Evolutionary conservation across 1,284 basidiomycete genomes (phyloP).

Genomic region (Microstroma glucosiphilum): DNA sequence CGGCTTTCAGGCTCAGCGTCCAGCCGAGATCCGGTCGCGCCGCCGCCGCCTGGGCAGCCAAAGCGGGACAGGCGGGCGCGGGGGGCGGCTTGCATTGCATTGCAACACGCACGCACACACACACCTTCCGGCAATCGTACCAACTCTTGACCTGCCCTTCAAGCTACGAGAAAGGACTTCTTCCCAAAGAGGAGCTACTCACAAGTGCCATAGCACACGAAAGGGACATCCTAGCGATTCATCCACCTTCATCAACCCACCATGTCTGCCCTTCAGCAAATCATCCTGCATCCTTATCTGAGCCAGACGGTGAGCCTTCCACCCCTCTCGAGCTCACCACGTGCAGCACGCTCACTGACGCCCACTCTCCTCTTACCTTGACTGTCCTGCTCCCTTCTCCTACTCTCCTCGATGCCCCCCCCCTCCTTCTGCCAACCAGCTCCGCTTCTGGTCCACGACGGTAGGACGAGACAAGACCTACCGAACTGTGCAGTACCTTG

Average conservation of each 20-base stretch:
- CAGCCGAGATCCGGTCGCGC: no score
- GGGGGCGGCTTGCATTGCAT: no score
- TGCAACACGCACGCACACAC: no score
- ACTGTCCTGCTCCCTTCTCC: neutral
- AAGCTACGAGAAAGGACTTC: no score
- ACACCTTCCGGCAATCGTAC: no score
- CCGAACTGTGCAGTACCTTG: slow-evolving; percentile 82
- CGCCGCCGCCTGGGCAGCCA: no score
- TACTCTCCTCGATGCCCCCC: neutral
- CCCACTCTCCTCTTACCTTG: neutral
- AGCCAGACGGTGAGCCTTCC: slow-evolving; percentile 32
- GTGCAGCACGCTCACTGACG: neutral
- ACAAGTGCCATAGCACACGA: no score
- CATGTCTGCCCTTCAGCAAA: slow-evolving; percentile 49
- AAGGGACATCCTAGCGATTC: no score
- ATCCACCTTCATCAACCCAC: neutral
- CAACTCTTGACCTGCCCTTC: no score
- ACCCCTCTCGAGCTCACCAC: neutral
- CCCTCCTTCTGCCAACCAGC: slow-evolving; percentile 15
- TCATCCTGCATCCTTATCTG: slow-evolving; percentile 49
- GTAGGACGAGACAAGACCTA: slow-evolving; percentile 63
- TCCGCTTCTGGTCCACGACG: slow-evolving; percentile 51
- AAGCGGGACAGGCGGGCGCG: no score
- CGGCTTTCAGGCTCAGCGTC: no score
- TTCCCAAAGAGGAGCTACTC: no score